A percentile compares a stretch with the other conserved stretches of the same genome.
Evolutionary conservation across 352 stramenopile genomes (phyloP).

Genomic region (Pythium myriotylum): DNA sequence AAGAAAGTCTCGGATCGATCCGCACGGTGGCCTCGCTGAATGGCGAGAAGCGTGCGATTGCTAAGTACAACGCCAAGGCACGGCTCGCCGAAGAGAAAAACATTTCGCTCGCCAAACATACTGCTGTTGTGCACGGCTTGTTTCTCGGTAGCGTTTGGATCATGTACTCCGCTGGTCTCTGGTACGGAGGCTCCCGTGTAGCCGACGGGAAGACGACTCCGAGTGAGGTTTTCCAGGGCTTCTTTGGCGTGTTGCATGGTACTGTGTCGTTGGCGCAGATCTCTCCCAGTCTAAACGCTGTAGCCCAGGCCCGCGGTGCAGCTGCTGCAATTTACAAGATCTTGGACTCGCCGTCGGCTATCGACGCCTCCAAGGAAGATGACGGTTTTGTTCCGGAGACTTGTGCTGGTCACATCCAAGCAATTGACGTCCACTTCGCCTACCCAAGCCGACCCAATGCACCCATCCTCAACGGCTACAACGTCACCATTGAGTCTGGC

Average conservation of each 20-base stretch:
- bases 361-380: no score
- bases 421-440: constrained; percentile 13
- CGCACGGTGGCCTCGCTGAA: constrained; percentile 34
- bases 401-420: constrained; percentile 41
- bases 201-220: constrained; percentile 32
- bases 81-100: constrained; percentile 28
- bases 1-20: constrained; percentile 23
- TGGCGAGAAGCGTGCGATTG: constrained; percentile 21
- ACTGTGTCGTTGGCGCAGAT: constrained; percentile 48
- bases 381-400: constrained; percentile 26
- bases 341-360: constrained; percentile 46
- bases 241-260: constrained; percentile 59
- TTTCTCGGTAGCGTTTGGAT: constrained; percentile 45
- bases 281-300: constrained; percentile 50
- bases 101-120: constrained; percentile 25
- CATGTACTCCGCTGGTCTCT: constrained; percentile 52
- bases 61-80: constrained; percentile 21
- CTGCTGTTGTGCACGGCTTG: constrained; percentile 19
- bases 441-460: constrained; percentile 53
- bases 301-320: constrained; percentile 49
- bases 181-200: constrained; percentile 56
- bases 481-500: constrained; percentile 41
- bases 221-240: constrained; percentile 45
- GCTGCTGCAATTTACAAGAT: constrained; percentile 53
- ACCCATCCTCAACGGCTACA: constrained; percentile 65